phyloP scores from a whole-genome alignment of 2,329 filamentous ascomycete species.

The Fusarium anguioides region DNA sequence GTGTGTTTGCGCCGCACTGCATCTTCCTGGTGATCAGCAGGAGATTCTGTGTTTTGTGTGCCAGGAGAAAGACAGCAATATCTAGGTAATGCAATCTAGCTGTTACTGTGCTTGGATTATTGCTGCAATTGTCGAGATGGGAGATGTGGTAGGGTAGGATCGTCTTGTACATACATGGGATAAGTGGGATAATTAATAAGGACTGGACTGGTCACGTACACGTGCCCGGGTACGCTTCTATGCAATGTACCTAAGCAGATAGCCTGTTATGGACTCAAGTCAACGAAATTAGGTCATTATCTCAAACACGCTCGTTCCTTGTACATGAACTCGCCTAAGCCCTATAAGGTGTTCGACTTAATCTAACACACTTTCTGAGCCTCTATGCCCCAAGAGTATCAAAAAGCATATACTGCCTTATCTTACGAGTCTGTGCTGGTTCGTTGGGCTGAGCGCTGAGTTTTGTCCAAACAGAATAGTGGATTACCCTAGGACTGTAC shows the following conservation, averaged over 20 bases:
- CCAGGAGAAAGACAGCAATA: neutral
- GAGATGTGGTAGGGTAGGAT: neutral
- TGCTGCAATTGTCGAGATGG: neutral
- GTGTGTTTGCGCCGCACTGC: constrained; percentile 27
- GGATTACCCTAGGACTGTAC: constrained; percentile 1
- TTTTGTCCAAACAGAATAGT: neutral
- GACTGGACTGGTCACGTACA: too few relatives aligned
- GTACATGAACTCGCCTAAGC: constrained; percentile 23
- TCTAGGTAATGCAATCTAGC: neutral
- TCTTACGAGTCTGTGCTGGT: neutral
- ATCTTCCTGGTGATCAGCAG: constrained; percentile 9
- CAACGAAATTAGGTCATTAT: constrained; percentile 27
- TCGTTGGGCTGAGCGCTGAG: constrained; percentile 23
- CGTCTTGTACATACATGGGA: neutral
- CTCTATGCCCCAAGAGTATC: neutral
- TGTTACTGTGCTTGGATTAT: neutral
- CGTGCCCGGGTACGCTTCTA: too few relatives aligned
- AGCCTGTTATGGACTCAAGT: neutral
- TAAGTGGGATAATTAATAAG: constrained; percentile 16
- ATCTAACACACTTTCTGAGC: constrained; percentile 9
- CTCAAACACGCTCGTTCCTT: constrained; percentile 11
- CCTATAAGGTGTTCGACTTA: constrained; percentile 21
- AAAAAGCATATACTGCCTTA: neutral
- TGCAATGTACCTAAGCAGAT: too few relatives aligned
- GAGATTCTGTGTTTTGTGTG: constrained; percentile 6